A percentile compares a stretch with the other conserved stretches of the same genome.
Conservation (phyloP, 345 rosid genomes). For the Populus ilicifolia region DNA sequence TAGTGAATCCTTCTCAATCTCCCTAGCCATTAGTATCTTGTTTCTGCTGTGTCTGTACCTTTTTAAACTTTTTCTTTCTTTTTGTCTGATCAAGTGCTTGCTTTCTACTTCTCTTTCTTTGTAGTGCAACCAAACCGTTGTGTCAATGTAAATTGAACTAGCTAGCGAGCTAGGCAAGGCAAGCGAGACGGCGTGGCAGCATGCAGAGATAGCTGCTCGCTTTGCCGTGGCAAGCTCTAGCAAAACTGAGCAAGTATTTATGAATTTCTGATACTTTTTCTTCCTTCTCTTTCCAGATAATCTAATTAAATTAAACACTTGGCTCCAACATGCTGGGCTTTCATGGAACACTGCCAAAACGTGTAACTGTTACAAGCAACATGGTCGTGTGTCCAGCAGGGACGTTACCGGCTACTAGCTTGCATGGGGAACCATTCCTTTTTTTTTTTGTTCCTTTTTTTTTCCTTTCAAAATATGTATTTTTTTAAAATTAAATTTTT, state of each 20-base stretch:
- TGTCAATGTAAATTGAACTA: background rate
- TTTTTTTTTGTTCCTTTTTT: too few relatives aligned
- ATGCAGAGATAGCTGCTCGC: background rate
- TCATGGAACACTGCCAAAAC: too few relatives aligned
- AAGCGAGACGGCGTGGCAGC: conserved; percentile 1
- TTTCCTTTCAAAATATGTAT: too few relatives aligned
- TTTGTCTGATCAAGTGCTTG: background rate
- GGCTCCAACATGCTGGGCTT: too few relatives aligned
- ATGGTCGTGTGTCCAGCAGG: too few relatives aligned
- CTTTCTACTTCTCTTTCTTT: background rate
- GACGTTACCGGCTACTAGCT: too few relatives aligned
- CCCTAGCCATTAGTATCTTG: conserved; percentile 13
- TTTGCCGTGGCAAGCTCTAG: background rate
- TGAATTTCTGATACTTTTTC: too few relatives aligned
- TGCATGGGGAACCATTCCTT: too few relatives aligned
- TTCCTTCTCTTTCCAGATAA: background rate
- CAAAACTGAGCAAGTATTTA: background rate
- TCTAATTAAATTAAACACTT: too few relatives aligned
- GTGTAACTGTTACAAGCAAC: too few relatives aligned
- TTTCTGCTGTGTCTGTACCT: background rate
- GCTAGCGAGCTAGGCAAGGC: background rate
- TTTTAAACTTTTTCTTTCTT: background rate
- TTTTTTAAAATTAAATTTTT: too few relatives aligned
- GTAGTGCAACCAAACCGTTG: background rate
- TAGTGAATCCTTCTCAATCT: conserved; percentile 42